phyloP scores from a whole-genome alignment of 257 asterid genomes.

The Jasminum sambac region DNA sequence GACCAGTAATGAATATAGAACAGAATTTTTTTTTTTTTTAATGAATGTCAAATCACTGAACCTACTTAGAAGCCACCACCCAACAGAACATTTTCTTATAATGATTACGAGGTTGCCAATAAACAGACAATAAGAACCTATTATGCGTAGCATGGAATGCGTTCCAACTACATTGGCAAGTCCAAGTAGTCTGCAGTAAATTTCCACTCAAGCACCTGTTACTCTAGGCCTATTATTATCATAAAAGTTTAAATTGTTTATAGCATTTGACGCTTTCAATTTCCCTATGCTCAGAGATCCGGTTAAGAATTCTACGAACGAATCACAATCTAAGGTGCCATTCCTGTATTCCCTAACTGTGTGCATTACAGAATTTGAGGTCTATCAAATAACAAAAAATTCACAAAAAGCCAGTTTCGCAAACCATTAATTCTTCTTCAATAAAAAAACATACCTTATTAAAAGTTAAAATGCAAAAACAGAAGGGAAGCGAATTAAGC shows the following conservation, averaged over 20 bases:
- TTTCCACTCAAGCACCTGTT: not conserved
- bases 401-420: not conserved
- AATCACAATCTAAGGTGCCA: not conserved
- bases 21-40: not conserved
- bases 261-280: not conserved
- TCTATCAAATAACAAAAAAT: not conserved
- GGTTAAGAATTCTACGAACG: not conserved
- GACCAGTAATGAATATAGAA: not conserved
- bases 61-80: not conserved
- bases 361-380: not conserved
- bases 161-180: slow-evolving; percentile 9
- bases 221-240: not conserved
- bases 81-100: not conserved
- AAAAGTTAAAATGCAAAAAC: not conserved
- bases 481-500: not conserved
- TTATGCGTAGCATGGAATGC: slow-evolving; percentile 4
- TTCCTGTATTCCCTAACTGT: not conserved
- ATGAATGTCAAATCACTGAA: not conserved
- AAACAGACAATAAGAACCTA: not conserved
- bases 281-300: not conserved
- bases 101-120: not conserved
- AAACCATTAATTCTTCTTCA: not conserved
- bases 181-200: not conserved
- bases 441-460: not conserved
- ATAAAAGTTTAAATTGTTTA: not conserved